Evolutionary conservation across 2,329 filamentous ascomycete genomes (phyloP).

Genomic region (Chrysosphaeria jannelii): DNA sequence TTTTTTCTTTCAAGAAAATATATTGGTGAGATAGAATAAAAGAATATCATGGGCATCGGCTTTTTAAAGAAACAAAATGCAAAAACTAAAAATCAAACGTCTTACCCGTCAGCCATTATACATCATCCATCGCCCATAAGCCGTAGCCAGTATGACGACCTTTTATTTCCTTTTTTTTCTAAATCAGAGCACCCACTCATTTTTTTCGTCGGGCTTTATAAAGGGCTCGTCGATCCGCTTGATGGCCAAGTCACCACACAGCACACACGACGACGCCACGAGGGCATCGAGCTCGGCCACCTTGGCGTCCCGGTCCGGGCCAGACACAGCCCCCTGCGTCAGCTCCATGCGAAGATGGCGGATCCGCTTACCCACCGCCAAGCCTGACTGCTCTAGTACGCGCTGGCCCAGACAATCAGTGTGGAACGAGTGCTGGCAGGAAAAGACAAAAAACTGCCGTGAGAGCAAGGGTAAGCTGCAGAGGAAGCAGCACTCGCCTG

Average conservation of each 20-base stretch:
- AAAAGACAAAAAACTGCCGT: constrained; percentile 91
- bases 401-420: constrained; percentile 73
- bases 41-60: too few relatives aligned
- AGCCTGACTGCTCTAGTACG: constrained; percentile 54
- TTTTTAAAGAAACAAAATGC: too few relatives aligned
- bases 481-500: constrained; percentile 76
- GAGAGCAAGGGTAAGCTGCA: constrained; percentile 67
- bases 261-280: constrained; percentile 73
- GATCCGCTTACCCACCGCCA: constrained; percentile 50
- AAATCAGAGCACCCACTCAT: constrained; percentile 41
- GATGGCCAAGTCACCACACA: constrained; percentile 87
- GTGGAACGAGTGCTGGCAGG: constrained; percentile 93
- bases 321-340: constrained; percentile 39
- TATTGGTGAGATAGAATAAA: too few relatives aligned
- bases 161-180: too few relatives aligned
- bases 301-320: constrained; percentile 47
- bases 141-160: too few relatives aligned
- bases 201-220: constrained; percentile 36
- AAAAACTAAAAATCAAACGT: too few relatives aligned
- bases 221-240: constrained; percentile 88
- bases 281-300: constrained; percentile 75
- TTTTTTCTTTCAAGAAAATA: too few relatives aligned
- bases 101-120: too few relatives aligned
- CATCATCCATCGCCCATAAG: too few relatives aligned
- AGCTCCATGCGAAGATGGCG: constrained; percentile 64